Evolutionary conservation across 352 stramenopile genomes (phyloP).

Genomic region (Phytophthora pistaciae): DNA sequence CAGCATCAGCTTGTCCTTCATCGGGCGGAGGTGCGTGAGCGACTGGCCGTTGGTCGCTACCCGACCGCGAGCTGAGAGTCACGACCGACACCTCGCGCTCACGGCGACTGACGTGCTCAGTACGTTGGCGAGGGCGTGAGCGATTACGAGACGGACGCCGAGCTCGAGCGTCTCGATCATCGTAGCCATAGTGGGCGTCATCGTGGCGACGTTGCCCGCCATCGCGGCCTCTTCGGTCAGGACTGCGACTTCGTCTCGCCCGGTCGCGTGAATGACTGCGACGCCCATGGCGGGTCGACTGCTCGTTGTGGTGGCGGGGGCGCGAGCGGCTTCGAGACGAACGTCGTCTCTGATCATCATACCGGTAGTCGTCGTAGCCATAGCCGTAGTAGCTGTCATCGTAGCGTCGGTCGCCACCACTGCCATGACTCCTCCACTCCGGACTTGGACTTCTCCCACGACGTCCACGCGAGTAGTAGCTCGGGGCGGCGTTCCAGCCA

Average conservation of each 20-base stretch:
- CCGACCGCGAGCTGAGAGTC: background rate
- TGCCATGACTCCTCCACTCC: background rate
- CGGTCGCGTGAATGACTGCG: background rate
- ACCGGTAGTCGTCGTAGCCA: background rate
- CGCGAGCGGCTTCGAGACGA: background rate
- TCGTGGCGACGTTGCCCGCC: background rate
- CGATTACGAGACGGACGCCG: background rate
- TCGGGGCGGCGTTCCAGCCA: background rate
- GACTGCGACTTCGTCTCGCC: background rate
- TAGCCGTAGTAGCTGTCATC: background rate
- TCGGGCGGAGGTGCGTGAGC: background rate
- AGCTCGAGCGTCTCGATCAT: background rate
- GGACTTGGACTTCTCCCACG: background rate
- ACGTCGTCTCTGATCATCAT: background rate
- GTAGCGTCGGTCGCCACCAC: no score
- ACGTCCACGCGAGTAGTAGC: no score
- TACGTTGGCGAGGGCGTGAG: background rate
- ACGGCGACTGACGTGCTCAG: background rate
- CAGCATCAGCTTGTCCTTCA: background rate
- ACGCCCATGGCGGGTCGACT: background rate
- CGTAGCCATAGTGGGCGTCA: background rate
- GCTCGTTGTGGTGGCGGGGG: no score
- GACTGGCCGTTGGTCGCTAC: background rate
- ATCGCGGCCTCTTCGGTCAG: background rate
- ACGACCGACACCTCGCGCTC: background rate